Percentiles rank a stretch among this genome's conserved stretches.
Evolutionary conservation across 1,284 basidiomycete species (phyloP).

Genomic region (Peniophora sp.): DNA sequence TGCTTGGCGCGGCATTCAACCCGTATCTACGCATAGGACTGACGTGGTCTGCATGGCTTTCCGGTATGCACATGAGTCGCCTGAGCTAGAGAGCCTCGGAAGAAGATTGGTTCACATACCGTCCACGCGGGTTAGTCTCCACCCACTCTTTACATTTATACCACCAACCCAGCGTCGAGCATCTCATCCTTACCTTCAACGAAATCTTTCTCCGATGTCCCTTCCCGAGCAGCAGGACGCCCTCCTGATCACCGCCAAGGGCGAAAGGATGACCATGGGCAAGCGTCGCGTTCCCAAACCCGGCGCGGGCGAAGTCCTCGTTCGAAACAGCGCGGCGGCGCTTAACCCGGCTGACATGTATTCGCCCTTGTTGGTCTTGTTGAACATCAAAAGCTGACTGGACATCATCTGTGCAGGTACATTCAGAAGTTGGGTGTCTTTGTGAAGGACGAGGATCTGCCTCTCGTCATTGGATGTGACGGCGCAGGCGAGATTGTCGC

Average conservation of each 20-base stretch:
- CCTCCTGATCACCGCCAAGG: slow-evolving; percentile 13
- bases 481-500: slow-evolving; percentile 31
- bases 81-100: no score
- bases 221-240: slow-evolving; percentile 15
- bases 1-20: no score
- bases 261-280: slow-evolving; percentile 15
- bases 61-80: no score
- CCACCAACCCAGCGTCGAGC: no score
- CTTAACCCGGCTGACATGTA: slow-evolving; percentile 38
- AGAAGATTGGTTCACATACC: no score
- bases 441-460: slow-evolving; percentile 10
- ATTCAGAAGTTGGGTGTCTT: slow-evolving; percentile 19
- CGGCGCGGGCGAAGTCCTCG: slow-evolving; percentile 28
- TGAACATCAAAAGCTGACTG: no score
- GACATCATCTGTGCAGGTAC: slow-evolving; percentile 15
- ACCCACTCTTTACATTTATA: no score
- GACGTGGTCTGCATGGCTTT: no score
- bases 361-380: slow-evolving; percentile 24
- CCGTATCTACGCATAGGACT: no score
- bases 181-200: no score
- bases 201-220: no score
- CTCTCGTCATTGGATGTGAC: slow-evolving; percentile 38
- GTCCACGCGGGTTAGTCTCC: no score
- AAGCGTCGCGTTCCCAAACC: slow-evolving; percentile 18
- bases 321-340: slow-evolving; percentile 29